Percentiles rank a stretch among this genome's conserved stretches.
phyloP scores from a whole-genome alignment of 495 filamentous ascomycete genomes.

The Hyaloscypha variabilis region DNA sequence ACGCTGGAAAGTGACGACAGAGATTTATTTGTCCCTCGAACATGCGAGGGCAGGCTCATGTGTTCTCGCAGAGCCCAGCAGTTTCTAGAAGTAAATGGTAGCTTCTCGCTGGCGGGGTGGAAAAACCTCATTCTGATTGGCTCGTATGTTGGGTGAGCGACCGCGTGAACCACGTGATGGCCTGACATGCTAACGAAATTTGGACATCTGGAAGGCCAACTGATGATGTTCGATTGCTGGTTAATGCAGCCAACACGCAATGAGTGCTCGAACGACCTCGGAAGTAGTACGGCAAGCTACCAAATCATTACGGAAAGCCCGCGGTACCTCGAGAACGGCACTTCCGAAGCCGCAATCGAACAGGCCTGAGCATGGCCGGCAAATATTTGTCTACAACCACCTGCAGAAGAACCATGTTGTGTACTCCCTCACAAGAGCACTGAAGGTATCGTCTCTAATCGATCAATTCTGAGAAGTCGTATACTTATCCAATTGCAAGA shows the following conservation, averaged over 20 bases:
- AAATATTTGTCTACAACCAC: constrained; percentile 85
- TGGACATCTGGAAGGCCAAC: not conserved
- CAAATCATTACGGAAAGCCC: not conserved
- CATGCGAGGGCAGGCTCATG: not conserved
- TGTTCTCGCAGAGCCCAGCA: not conserved
- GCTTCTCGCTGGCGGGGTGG: not conserved
- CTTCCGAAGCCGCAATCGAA: constrained; percentile 3
- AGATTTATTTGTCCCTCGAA: not conserved
- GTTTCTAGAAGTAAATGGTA: too few species aligned
- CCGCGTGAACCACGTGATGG: not conserved
- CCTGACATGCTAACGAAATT: not conserved
- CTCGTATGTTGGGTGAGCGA: not conserved
- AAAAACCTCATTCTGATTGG: not conserved
- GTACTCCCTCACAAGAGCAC: constrained; percentile 70
- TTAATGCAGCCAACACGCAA: constrained; percentile 8
- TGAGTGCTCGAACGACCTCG: constrained; percentile 19
- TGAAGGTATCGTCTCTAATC: constrained; percentile 57
- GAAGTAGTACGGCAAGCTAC: constrained; percentile 15
- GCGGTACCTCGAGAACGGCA: constrained; percentile 10
- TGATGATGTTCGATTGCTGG: not conserved
- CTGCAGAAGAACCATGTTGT: constrained; percentile 79
- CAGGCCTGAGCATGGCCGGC: constrained; percentile 50
- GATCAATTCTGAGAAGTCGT: not conserved
- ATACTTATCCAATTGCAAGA: constrained; percentile 42
- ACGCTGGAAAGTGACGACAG: not conserved